Conservation (phyloP, 331 rosid species). For the Quercus tomentella region DNA sequence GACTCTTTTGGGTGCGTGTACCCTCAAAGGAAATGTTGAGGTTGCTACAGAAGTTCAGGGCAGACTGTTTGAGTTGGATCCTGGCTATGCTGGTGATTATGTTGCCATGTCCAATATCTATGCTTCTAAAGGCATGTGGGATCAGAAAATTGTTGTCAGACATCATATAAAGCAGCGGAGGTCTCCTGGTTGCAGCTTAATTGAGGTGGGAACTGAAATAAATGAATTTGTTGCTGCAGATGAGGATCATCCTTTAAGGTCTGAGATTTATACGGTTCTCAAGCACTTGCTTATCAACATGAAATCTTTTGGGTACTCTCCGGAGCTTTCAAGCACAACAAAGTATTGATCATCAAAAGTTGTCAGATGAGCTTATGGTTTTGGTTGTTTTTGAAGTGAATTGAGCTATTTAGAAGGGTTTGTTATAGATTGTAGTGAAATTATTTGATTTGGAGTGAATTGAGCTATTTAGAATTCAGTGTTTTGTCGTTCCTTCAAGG, state of each 20-base stretch:
- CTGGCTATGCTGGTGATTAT: constrained; percentile 45
- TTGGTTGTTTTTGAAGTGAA: background rate
- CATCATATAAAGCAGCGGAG: constrained; percentile 36
- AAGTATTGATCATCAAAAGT: constrained; percentile 4
- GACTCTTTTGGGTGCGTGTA: constrained; percentile 55
- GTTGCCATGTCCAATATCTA: constrained; percentile 59
- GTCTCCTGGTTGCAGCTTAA: constrained; percentile 51
- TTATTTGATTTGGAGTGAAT: background rate
- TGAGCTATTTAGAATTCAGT: background rate
- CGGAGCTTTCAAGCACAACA: constrained; percentile 13
- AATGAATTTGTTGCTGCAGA: constrained; percentile 33
- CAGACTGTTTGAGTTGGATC: constrained; percentile 44
- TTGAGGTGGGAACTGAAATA: constrained; percentile 40
- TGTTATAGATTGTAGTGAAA: background rate
- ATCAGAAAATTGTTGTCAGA: constrained; percentile 40
- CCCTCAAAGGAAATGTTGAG: constrained; percentile 44
- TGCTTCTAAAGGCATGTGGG: constrained; percentile 62
- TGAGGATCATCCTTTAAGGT: constrained; percentile 30
- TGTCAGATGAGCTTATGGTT: background rate
- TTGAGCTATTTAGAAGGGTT: background rate
- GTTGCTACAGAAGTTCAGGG: constrained; percentile 34
- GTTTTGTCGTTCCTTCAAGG: background rate
- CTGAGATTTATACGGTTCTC: constrained; percentile 32
- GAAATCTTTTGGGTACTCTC: constrained; percentile 21
- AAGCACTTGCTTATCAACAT: constrained; percentile 28